These are phyloP conservation scores for Aspergillus sp. DNA, from an alignment of 2,329 filamentous ascomycete species.

Conservation along the genomic window DNA sequence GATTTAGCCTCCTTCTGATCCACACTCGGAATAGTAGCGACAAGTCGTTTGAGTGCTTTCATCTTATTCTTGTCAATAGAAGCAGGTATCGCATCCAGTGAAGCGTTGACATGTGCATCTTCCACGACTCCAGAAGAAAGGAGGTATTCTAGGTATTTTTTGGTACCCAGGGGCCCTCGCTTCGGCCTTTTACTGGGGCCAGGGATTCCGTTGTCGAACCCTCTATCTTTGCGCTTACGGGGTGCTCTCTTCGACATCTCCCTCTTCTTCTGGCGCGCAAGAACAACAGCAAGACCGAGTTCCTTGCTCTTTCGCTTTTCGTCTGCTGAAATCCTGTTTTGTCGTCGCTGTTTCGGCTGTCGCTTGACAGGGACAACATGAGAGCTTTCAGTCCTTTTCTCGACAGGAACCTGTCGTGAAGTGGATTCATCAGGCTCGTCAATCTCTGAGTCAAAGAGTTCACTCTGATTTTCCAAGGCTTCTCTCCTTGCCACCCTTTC, in stretches of 20 bases:
- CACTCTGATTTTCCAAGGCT: neutral
- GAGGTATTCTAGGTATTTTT: constrained; percentile 25
- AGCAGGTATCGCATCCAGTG: constrained; percentile 24
- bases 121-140: constrained; percentile 23
- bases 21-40: constrained; percentile 32
- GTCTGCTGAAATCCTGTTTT: constrained; percentile 17
- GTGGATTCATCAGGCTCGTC: neutral
- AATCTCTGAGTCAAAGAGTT: neutral
- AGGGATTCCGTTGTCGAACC: neutral
- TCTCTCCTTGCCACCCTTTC: constrained; percentile 11
- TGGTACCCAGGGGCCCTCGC: neutral
- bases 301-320: constrained; percentile 18
- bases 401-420: neutral
- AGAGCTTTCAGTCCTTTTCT: neutral
- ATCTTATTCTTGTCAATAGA: constrained; percentile 27
- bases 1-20: constrained; percentile 24
- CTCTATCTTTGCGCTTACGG: constrained; percentile 1
- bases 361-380: too few relatives aligned
- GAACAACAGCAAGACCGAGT: constrained; percentile 14
- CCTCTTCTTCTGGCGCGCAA: constrained; percentile 1
- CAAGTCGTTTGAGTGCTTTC: constrained; percentile 35
- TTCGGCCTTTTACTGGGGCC: constrained; percentile 4
- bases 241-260: neutral
- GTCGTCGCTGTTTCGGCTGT: neutral
- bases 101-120: constrained; percentile 31